phyloP scores from a whole-genome alignment of 495 filamentous ascomycete genomes.

The Glarea lozoyensis region DNA sequence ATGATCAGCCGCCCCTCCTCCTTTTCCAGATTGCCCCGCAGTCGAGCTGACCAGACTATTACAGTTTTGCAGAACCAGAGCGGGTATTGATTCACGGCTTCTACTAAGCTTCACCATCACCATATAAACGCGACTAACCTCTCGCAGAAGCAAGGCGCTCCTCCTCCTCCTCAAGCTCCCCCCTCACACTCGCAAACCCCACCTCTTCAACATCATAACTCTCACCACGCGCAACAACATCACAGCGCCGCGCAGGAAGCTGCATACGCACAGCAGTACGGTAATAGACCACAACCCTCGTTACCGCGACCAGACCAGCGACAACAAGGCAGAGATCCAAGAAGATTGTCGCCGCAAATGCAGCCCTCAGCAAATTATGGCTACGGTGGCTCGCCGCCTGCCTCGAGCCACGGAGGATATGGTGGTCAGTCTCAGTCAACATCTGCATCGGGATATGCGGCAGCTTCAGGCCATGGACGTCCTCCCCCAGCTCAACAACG shows the following conservation, averaged over 20 bases:
- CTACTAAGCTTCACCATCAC: background rate
- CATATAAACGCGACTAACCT: constrained; percentile 1
- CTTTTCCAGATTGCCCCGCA: background rate
- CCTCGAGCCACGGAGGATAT: constrained; percentile 11
- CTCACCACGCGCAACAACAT: constrained; percentile 8
- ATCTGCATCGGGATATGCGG: constrained; percentile 22
- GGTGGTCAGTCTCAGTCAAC: constrained; percentile 12
- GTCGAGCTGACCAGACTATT: constrained; percentile 14
- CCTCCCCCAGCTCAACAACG: constrained; percentile 21
- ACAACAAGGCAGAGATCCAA: constrained; percentile 8
- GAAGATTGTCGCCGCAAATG: constrained; percentile 15
- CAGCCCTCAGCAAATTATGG: constrained; percentile 19
- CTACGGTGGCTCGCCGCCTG: constrained; percentile 12
- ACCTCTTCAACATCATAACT: background rate
- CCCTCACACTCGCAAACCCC: constrained; percentile 2
- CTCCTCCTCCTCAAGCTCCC: constrained; percentile 6
- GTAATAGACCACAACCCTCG: constrained; percentile 25
- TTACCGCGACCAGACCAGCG: constrained; percentile 12
- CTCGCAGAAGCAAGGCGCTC: constrained; percentile 4
- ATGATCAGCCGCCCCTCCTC: constrained; percentile 39
- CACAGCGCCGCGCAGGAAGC: constrained; percentile 20
- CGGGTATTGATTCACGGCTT: constrained; percentile 50
- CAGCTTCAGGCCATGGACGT: constrained; percentile 35
- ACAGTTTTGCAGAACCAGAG: constrained; percentile 90
- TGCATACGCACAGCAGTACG: constrained; percentile 23